phyloP scores from a whole-genome alignment of 345 rosid species.

The Arabis hirsuta region DNA sequence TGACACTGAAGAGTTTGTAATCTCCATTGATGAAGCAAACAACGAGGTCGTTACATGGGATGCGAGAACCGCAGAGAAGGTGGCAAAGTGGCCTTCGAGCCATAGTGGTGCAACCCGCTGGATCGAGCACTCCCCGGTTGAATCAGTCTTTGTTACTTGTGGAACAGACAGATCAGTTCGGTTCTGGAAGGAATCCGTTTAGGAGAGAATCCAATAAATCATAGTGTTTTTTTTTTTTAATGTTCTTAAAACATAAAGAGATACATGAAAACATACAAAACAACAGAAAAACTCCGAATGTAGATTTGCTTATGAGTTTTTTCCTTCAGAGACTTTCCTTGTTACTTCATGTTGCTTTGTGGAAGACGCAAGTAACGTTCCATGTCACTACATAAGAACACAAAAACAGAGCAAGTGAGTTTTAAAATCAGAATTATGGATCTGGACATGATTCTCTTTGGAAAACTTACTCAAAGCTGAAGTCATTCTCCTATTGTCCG shows the following conservation, averaged over 20 bases:
- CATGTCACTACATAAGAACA: conserved; percentile 75
- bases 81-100: conserved; percentile 77
- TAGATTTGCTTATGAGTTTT: conserved; percentile 8
- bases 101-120: conserved; percentile 78
- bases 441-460: background rate
- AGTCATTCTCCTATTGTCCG: conserved; percentile 65
- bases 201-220: conserved; percentile 19
- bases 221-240: background rate
- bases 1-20: conserved; percentile 79
- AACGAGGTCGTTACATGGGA: conserved; percentile 81
- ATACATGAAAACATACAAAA: background rate
- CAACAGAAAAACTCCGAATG: background rate
- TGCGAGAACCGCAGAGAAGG: conserved; percentile 70
- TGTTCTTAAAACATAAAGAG: conserved; percentile 1
- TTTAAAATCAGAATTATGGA: background rate
- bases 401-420: conserved; percentile 25
- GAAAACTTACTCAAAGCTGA: conserved; percentile 73
- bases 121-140: conserved; percentile 81
- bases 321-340: background rate
- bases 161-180: conserved; percentile 42
- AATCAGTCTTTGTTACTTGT: conserved; percentile 47
- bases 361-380: conserved; percentile 67
- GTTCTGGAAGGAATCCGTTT: conserved; percentile 42
- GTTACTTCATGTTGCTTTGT: conserved; percentile 29
- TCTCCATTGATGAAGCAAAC: conserved; percentile 50